phyloP scores from a whole-genome alignment of 225 moss, liverwort and hornwort genomes.

The Takakia lepidozioides region DNA sequence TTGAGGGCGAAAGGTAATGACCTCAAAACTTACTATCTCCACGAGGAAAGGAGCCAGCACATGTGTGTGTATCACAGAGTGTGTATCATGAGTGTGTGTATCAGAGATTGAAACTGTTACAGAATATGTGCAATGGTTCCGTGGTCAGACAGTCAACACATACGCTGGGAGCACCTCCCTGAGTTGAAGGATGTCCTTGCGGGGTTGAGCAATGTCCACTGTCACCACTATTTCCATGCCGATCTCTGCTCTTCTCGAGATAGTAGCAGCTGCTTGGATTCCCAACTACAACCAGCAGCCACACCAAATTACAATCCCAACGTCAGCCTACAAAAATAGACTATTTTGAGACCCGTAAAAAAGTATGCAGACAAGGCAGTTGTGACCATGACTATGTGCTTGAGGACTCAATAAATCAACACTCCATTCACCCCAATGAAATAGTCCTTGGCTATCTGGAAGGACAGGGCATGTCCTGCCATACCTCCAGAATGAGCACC shows the following conservation, averaged over 20 bases:
- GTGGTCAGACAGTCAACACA: not conserved
- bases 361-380: too few species aligned
- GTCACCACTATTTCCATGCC: conserved; percentile 59
- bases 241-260: conserved; percentile 30
- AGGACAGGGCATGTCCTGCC: conserved; percentile 1
- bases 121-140: too few species aligned
- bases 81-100: too few species aligned
- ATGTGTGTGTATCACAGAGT: too few species aligned
- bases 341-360: too few species aligned
- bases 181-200: conserved; percentile 50
- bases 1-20: too few species aligned
- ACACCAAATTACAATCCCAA: too few species aligned
- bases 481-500: conserved; percentile 71
- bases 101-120: too few species aligned
- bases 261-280: conserved; percentile 43
- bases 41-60: too few species aligned
- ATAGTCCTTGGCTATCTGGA: not conserved
- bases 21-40: too few species aligned
- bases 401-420: not conserved
- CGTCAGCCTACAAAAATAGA: too few species aligned
- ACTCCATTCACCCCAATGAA: not conserved
- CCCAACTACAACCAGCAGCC: conserved; percentile 56
- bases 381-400: too few species aligned
- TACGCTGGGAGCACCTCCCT: conserved; percentile 26
- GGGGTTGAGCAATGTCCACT: conserved; percentile 59